Base-by-base conservation (phyloP, 352 stramenopile genomes). In the Plasmopara muralis region DNA sequence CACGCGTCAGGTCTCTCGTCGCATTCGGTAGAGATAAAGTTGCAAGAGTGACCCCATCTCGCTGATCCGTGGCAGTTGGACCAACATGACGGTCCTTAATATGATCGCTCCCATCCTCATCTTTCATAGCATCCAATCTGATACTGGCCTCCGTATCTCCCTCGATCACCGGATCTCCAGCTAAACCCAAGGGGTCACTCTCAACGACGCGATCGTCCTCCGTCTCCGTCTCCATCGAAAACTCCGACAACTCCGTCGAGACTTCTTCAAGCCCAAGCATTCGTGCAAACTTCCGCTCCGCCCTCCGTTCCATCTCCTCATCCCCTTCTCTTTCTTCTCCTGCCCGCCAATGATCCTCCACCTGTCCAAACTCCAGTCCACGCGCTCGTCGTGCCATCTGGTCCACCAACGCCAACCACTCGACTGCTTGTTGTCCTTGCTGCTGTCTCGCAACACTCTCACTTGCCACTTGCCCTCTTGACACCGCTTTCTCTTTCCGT, bases 351-450 rank as follows among this genome's bases (percentile, higher is more conserved):
- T 1, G 5, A 18, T 5, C 55, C 43, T 46, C 42, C 9, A 20
- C 34, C 9, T 55, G 39, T 35, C 38, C 47, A 29, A 60, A 15
- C n/a, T 66, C 29, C 9, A 55, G 16, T 29, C 43, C 57, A 47
- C 44, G 35, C 18, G 61, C 55, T 10, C 51, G 45, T 10, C 74
- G 57, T 15, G 73, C 60, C 16, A 67, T 60, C n/a, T 70, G 68
- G 46, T 88, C 70, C n/a, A 85, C 49, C 8, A 72, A 42, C 6
- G 64, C 52, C 4, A 90, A 56, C 75, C 75, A 87, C 39, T 81
- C 57, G 25, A 90, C 43, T 2, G 67, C 72, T 20, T 74, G 57
- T 34, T 70, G 55, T 6, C 71, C 77, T 18, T 77, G 57, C 13
- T 69, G 47, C 5, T 56, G 68, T 4, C 65, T 70, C 29, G 60